phyloP scores from a whole-genome alignment of 768 basidiomycete genomes.

The Tremella fuciformis region DNA sequence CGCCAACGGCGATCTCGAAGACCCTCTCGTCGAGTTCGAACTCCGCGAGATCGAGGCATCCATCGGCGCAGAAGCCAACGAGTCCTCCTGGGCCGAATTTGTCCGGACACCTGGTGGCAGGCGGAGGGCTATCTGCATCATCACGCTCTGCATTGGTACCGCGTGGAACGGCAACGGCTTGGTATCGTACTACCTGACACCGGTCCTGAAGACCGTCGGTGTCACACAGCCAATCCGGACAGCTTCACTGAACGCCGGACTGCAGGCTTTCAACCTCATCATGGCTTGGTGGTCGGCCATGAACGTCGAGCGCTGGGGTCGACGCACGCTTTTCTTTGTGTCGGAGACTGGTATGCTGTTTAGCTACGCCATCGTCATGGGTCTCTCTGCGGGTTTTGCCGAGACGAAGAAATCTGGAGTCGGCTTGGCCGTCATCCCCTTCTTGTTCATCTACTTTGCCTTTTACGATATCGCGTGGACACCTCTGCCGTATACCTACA shows the following conservation, averaged over 20 bases:
- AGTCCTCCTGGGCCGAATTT: conserved; percentile 43
- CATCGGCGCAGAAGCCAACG: conserved; percentile 27
- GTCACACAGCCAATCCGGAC: conserved; percentile 30
- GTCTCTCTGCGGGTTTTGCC: conserved; percentile 32
- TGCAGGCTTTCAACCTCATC: conserved; percentile 32
- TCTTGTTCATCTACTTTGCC: conserved; percentile 47
- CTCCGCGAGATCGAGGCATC: conserved; percentile 57
- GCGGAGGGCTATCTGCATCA: no score
- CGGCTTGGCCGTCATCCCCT: conserved; percentile 40
- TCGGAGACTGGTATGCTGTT: conserved; percentile 27
- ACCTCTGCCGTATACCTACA: conserved; percentile 34
- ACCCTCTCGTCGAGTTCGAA: conserved; percentile 43
- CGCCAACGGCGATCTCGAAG: conserved; percentile 35
- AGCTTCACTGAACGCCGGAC: conserved; percentile 31
- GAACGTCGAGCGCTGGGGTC: conserved; percentile 42
- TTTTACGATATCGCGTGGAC: conserved; percentile 39
- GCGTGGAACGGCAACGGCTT: no score
- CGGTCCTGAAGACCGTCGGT: conserved; percentile 41
- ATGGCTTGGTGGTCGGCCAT: conserved; percentile 26
- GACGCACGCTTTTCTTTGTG: conserved; percentile 35
- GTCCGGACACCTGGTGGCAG: no score
- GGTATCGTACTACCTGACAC: conserved; percentile 45
- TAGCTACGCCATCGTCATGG: conserved; percentile 27
- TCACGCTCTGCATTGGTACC: no score
- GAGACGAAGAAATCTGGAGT: conserved; percentile 23